Conservation (phyloP, 75 land plant genomes). For the Picea sitchensis region DNA sequence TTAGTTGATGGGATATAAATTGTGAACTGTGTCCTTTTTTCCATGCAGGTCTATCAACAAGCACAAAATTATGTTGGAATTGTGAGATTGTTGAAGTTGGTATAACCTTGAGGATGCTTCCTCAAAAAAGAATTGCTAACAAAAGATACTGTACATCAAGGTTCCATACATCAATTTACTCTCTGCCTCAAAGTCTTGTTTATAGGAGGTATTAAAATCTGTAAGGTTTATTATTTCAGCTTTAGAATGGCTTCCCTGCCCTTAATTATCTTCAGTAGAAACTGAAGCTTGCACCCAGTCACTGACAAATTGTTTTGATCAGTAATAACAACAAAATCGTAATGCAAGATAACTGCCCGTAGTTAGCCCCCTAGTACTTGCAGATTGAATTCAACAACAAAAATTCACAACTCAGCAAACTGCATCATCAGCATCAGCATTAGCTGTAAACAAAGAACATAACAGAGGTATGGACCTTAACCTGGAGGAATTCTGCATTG, state of each 20-base stretch:
- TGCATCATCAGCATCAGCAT: neutral
- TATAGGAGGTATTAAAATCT: neutral
- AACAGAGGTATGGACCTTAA: neutral
- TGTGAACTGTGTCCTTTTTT: neutral
- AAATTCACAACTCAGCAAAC: neutral
- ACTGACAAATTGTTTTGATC: neutral
- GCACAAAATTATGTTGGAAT: neutral
- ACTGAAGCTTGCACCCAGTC: neutral
- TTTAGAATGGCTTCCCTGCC: neutral
- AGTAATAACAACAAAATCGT: neutral
- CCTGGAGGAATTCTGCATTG: neutral
- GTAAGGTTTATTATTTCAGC: too few species aligned
- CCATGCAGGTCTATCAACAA: neutral
- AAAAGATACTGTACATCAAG: too few species aligned
- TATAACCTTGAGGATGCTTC: neutral
- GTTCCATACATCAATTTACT: too few species aligned
- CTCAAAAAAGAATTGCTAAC: too few species aligned
- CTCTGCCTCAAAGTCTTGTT: neutral
- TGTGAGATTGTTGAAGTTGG: neutral
- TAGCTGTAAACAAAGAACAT: neutral
- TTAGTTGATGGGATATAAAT: neutral
- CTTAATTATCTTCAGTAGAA: neutral
- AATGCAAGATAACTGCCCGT: neutral
- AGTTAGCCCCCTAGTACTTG: neutral
- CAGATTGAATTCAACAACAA: neutral